Evolutionary conservation across 352 stramenopile species (phyloP).

Genomic region (Globisporangium spiculum): DNA sequence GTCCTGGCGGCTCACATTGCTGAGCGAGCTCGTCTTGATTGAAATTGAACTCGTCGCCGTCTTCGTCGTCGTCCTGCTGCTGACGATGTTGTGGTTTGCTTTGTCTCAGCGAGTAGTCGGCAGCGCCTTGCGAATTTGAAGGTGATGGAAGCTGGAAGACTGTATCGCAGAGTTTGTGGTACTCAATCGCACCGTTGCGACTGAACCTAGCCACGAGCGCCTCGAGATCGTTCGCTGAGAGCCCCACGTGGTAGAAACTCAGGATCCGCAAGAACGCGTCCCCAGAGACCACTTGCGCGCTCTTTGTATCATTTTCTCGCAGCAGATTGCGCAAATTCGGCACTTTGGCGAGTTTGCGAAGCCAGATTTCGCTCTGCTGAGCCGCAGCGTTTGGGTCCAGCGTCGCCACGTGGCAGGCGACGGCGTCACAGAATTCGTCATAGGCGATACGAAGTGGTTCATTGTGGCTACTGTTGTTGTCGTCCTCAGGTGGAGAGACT

Average conservation of each 20-base stretch:
- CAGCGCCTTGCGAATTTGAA: neutral
- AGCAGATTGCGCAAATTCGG: slow-evolving; percentile 22
- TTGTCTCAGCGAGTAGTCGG: slow-evolving; percentile 1
- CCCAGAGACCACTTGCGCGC: slow-evolving; percentile 16
- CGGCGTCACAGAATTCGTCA: slow-evolving; percentile 61
- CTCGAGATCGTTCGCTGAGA: slow-evolving; percentile 35
- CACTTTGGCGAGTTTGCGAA: slow-evolving; percentile 33
- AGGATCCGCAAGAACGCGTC: slow-evolving; percentile 27
- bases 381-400: neutral
- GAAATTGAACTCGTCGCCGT: slow-evolving; percentile 10
- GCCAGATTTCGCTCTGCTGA: slow-evolving; percentile 10
- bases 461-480: slow-evolving; percentile 4
- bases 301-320: slow-evolving; percentile 5
- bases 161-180: slow-evolving; percentile 37
- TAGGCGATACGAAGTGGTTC: slow-evolving; percentile 29
- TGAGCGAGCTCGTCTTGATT: slow-evolving; percentile 10
- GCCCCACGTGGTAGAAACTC: slow-evolving; percentile 22
- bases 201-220: slow-evolving; percentile 27
- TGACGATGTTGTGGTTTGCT: neutral
- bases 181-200: slow-evolving; percentile 29
- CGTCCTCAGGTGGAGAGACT: neutral
- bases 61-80: slow-evolving; percentile 1
- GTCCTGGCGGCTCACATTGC: slow-evolving; percentile 11
- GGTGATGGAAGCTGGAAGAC: slow-evolving; percentile 30
- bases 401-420: slow-evolving; percentile 15